Evolutionary conservation across 805 yeast genomes (phyloP).

Genomic region (Lipomyces orientalis): DNA sequence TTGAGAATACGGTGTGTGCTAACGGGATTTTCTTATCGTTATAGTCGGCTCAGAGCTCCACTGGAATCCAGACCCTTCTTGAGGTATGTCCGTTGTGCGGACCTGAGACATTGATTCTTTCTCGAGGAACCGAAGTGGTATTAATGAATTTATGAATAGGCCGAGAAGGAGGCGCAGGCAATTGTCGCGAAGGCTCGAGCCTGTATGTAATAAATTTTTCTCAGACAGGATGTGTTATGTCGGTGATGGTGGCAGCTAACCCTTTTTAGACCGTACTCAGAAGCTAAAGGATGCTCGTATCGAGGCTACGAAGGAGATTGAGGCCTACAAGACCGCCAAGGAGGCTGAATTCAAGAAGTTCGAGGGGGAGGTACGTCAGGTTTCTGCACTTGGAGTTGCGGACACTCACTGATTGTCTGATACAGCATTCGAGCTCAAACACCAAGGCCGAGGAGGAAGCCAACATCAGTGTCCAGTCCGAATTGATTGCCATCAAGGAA

Average conservation of each 20-base stretch:
- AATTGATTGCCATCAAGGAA: conserved; percentile 69
- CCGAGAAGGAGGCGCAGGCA: conserved; percentile 97
- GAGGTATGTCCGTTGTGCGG: conserved; percentile 51
- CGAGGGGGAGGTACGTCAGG: conserved; percentile 58
- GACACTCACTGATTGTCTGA: background rate
- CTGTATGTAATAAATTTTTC: conserved; percentile 54
- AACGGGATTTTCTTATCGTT: background rate
- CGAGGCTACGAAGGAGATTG: conserved; percentile 90
- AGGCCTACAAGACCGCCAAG: conserved; percentile 80
- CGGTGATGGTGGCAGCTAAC: conserved; percentile 44
- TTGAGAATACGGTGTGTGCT: background rate
- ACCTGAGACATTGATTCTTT: background rate
- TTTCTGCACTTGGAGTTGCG: background rate
- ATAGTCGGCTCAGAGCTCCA: conserved; percentile 53
- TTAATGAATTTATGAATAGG: conserved; percentile 48
- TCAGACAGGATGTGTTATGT: background rate
- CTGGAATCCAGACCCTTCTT: conserved; percentile 73
- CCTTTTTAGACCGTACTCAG: conserved; percentile 66
- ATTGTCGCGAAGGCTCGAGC: conserved; percentile 92
- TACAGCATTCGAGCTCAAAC: conserved; percentile 70
- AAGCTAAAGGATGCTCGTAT: conserved; percentile 91
- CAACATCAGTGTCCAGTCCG: conserved; percentile 70
- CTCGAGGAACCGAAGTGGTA: background rate
- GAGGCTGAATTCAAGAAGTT: conserved; percentile 77
- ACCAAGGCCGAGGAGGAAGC: conserved; percentile 80